Conservation (phyloP, 2,329 filamentous ascomycete genomes). For the Paramyrothecium roridum region DNA sequence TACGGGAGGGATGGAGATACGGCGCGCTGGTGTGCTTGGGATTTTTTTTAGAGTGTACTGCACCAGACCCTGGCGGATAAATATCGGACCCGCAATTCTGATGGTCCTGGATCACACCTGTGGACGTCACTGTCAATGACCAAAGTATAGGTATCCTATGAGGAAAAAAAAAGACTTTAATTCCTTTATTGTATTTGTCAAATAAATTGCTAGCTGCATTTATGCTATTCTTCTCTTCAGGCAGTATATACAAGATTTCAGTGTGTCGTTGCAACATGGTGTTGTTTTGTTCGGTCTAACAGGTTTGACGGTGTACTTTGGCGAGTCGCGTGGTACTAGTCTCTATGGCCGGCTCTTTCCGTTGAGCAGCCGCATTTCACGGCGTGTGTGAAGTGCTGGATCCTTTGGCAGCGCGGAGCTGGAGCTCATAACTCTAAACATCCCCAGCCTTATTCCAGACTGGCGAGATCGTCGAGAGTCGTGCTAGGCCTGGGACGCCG, state of each 20-base stretch:
- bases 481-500: conserved; percentile 55
- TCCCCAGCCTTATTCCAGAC: conserved; percentile 54
- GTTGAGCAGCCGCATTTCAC: too few relatives aligned
- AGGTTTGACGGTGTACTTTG: background rate
- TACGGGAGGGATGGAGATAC: conserved; percentile 7
- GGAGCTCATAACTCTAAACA: too few relatives aligned
- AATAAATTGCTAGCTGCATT: background rate
- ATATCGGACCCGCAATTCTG: conserved; percentile 20
- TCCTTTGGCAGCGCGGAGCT: too few relatives aligned
- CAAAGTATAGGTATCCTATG: too few relatives aligned
- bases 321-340: background rate
- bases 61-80: conserved; percentile 25
- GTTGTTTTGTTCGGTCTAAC: background rate
- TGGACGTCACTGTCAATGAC: too few relatives aligned
- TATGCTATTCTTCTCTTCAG: background rate
- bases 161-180: too few relatives aligned
- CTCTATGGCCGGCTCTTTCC: background rate
- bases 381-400: too few relatives aligned
- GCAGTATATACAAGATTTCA: background rate
- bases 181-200: background rate
- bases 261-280: background rate
- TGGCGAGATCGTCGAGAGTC: conserved; percentile 63
- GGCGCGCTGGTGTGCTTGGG: conserved; percentile 11
- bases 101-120: too few relatives aligned
- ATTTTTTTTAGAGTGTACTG: conserved; percentile 23